These are phyloP conservation scores for Fusarium armeniacum DNA, from an alignment of 2,329 filamentous ascomycete species.

Conservation along the genomic window DNA sequence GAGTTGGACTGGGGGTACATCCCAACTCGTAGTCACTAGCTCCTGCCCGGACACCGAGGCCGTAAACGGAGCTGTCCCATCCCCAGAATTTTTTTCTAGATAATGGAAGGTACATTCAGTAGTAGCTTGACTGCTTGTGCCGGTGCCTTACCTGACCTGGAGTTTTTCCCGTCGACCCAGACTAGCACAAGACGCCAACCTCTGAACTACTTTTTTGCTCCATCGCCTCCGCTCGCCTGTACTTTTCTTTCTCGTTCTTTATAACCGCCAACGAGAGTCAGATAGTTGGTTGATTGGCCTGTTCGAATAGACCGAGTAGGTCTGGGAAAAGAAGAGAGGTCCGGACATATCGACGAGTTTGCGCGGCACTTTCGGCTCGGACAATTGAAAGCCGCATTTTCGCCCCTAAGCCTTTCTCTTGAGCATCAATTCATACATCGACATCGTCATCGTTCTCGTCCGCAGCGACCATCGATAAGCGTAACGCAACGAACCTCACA, in stretches of 20 bases:
- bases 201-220: slow-evolving; percentile 40
- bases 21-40: slow-evolving; percentile 6
- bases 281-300: slow-evolving; percentile 20
- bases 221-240: slow-evolving; percentile 37
- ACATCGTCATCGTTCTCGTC: slow-evolving; percentile 38
- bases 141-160: slow-evolving; percentile 27
- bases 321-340: background rate
- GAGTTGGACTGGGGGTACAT: slow-evolving; percentile 10
- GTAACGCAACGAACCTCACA: slow-evolving; percentile 17
- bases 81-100: slow-evolving; percentile 53
- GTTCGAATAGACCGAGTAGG: slow-evolving; percentile 25
- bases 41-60: slow-evolving; percentile 54
- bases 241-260: slow-evolving; percentile 30
- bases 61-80: slow-evolving; percentile 55
- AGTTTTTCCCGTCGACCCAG: slow-evolving; percentile 37
- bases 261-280: slow-evolving; percentile 3
- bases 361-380: slow-evolving; percentile 34
- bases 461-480: slow-evolving; percentile 24
- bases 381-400: slow-evolving; percentile 37
- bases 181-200: slow-evolving; percentile 30
- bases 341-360: slow-evolving; percentile 21
- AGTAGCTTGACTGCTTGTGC: slow-evolving; percentile 17
- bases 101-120: slow-evolving; percentile 21
- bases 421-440: slow-evolving; percentile 15
- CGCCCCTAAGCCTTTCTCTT: slow-evolving; percentile 42